A percentile compares a stretch with the other conserved stretches of the same genome.
phyloP scores from a whole-genome alignment of 2,329 filamentous ascomycete species.

The Neoarthrinium moseri region DNA sequence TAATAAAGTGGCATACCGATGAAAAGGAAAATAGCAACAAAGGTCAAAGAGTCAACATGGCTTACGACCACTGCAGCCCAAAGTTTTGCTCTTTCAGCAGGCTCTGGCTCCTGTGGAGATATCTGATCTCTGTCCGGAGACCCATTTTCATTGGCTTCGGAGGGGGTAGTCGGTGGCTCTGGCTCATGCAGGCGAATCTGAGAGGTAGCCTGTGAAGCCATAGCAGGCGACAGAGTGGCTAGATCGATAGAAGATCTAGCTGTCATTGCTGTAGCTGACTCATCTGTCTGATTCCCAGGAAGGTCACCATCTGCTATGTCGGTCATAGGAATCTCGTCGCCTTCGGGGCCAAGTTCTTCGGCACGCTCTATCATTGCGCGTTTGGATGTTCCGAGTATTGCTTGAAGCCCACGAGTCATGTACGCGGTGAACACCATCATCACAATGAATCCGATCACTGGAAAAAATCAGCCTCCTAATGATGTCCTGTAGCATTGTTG shows the following conservation, averaged over 20 bases:
- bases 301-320: constrained; percentile 10
- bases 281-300: too few species aligned
- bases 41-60: constrained; percentile 46
- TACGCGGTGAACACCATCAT: constrained; percentile 54
- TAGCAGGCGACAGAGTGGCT: constrained; percentile 16
- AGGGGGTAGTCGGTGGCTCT: constrained; percentile 1
- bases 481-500: neutral
- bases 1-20: constrained; percentile 57
- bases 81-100: constrained; percentile 43
- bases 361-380: constrained; percentile 48
- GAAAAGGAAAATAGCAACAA: constrained; percentile 43
- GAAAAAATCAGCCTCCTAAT: neutral
- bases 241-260: constrained; percentile 8
- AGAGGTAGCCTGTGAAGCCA: constrained; percentile 7
- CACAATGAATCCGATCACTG: constrained; percentile 54
- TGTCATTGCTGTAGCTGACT: constrained; percentile 12
- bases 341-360: constrained; percentile 45
- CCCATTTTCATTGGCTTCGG: constrained; percentile 2
- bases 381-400: constrained; percentile 50
- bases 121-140: constrained; percentile 10
- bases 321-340: constrained; percentile 48
- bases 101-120: constrained; percentile 36
- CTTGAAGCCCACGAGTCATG: constrained; percentile 51
- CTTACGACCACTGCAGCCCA: constrained; percentile 48
- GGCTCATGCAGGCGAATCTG: constrained; percentile 8